phyloP scores from a whole-genome alignment of 73 alveolate species.

The Paramecium biaurelia region DNA sequence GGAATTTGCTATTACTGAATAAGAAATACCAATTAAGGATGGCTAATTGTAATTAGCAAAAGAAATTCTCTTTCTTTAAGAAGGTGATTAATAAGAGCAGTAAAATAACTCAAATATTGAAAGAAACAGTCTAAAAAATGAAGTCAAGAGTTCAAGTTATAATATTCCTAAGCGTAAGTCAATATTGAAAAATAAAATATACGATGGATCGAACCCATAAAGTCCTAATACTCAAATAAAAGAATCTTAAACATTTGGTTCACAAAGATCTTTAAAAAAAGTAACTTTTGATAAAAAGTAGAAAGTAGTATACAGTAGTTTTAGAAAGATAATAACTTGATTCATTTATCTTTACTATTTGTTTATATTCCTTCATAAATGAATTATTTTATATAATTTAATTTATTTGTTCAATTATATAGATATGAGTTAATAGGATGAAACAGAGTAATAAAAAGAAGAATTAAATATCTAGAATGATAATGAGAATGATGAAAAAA shows the following conservation, averaged over 20 bases:
- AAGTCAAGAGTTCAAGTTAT: background rate
- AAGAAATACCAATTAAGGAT: background rate
- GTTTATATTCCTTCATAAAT: background rate
- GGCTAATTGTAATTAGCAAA: background rate
- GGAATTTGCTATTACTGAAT: background rate
- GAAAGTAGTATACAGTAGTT: background rate
- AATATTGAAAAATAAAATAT: background rate
- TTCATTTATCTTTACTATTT: background rate
- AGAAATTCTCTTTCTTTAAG: background rate
- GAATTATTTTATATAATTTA: background rate
- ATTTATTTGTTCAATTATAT: background rate
- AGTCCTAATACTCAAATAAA: background rate
- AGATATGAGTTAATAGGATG: background rate
- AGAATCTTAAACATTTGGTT: background rate
- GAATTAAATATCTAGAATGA: background rate
- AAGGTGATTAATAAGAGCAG: background rate
- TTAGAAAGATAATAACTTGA: background rate
- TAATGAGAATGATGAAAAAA: background rate
- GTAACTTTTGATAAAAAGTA: background rate
- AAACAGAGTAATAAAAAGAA: background rate
- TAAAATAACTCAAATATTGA: background rate
- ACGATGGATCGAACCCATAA: background rate
- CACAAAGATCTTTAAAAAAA: conserved; percentile 28
- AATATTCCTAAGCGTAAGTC: background rate
- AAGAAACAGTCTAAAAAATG: background rate